Base-by-base conservation (phyloP, 345 rosid species). In the Salix udensis region DNA sequence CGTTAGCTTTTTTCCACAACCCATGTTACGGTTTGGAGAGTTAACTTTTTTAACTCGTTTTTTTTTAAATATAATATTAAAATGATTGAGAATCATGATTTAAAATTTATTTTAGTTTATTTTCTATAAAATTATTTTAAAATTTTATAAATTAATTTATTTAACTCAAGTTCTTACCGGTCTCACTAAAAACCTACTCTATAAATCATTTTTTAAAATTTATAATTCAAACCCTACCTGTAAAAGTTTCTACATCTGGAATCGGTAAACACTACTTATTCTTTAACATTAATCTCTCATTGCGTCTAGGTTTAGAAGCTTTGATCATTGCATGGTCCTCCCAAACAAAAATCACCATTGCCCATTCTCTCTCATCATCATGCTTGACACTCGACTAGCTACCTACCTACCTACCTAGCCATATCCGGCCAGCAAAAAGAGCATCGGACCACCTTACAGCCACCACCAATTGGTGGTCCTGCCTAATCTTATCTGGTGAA, bases 221-320 rank as follows among this genome's bases (percentile, higher is more conserved):
- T n/a, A n/a, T n/a, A n/a, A n/a, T n/a, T n/a, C 34, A 31, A 31
- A 31, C 34, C 34, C 34, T 31, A 31, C 4, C 34, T 31, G 34
- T 31, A 31, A 31, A 4, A 31, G 34, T 31, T 31, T 31, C 34
- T 3, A 31, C 34, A 31, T 4, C 34, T 31, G 0, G 34, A 31
- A 31, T 31, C 30, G 14, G 21, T 19, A 40, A 61, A 40, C 18
- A 21, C 30, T 34, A 76, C 6, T 68, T 55, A 67, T 53, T 75
- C 68, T 53, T 67, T 23, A 67, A 75, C 78, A 68, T 53, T 44
- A 52, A 53, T 2, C 26, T 46, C 4, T 73, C 46, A 36, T 30
- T 18, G 30, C 42, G 24, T 73, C 65, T 34, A 5, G 37, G 36
- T 19, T 31, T 5, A 18, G 18, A 40, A 61, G 2, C 5, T 21